Percentiles rank a stretch among this genome's conserved stretches.
These are phyloP conservation scores for Auricularia heimuer DNA, from an alignment of 768 basidiomycete genomes.

Conservation along the genomic window DNA sequence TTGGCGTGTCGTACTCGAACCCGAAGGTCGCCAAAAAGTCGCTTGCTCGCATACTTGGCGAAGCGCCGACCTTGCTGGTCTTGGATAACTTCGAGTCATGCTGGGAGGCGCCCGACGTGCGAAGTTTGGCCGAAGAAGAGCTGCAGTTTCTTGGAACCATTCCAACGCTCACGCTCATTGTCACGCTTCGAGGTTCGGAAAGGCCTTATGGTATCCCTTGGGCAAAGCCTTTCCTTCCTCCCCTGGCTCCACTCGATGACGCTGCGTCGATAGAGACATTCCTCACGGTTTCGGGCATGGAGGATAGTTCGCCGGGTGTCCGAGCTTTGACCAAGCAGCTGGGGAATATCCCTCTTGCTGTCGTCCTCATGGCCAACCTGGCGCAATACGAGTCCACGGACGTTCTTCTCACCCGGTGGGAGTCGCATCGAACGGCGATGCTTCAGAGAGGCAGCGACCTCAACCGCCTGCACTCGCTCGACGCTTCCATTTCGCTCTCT, in stretches of 20 bases:
- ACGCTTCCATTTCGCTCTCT: background rate
- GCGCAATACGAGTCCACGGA: background rate
- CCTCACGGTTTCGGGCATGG: background rate
- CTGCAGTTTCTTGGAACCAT: background rate
- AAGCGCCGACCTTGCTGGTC: conserved; percentile 11
- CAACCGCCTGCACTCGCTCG: background rate
- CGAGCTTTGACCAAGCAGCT: background rate
- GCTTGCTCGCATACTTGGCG: conserved; percentile 1
- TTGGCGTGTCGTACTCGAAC: background rate
- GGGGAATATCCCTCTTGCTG: background rate
- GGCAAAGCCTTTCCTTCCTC: background rate
- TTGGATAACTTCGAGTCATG: background rate
- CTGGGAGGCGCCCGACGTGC: background rate
- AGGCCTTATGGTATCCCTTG: background rate
- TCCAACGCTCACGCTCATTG: background rate
- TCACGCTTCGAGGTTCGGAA: background rate
- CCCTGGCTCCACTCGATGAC: background rate
- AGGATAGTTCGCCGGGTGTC: background rate
- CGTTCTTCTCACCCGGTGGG: background rate
- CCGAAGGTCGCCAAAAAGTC: background rate
- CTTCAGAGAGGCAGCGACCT: background rate
- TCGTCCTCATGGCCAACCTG: background rate
- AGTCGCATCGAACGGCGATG: background rate
- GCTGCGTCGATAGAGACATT: background rate
- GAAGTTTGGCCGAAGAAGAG: background rate